A percentile compares a stretch with the other conserved stretches of the same genome.
Conservation (phyloP, 345 rosid species). For the Citrus mangshanensis region DNA sequence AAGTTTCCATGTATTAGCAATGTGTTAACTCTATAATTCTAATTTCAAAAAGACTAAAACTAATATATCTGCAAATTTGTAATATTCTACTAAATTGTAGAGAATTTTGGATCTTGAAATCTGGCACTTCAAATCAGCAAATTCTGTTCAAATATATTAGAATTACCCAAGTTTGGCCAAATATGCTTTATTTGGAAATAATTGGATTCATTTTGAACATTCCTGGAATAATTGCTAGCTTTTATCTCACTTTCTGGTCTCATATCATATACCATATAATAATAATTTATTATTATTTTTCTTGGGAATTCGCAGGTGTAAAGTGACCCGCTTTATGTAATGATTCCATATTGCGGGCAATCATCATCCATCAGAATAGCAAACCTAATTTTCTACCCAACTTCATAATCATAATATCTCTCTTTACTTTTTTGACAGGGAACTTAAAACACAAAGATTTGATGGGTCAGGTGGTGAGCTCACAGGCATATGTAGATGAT, state of each 20-base stretch:
- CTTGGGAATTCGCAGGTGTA: too few species aligned
- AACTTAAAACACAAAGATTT: constrained; percentile 87
- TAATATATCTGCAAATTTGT: background rate
- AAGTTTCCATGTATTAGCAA: background rate
- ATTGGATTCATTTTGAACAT: background rate
- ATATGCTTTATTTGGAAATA: background rate
- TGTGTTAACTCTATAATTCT: background rate
- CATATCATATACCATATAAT: too few species aligned
- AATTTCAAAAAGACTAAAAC: background rate
- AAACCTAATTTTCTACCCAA: background rate
- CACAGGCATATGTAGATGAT: constrained; percentile 68
- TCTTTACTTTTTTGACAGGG: constrained; percentile 42
- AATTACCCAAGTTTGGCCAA: background rate
- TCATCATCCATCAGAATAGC: background rate
- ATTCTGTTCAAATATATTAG: background rate
- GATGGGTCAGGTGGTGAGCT: constrained; percentile 78
- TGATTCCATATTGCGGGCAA: background rate
- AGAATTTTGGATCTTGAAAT: background rate
- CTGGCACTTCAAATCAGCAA: background rate
- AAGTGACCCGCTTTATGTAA: too few species aligned
- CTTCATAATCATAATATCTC: background rate
- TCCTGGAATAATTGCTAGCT: background rate
- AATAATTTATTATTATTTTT: too few species aligned
- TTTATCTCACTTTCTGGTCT: background rate
- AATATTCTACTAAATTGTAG: background rate